Evolutionary conservation across 306 rosid genomes (phyloP), one percentile per base, ranked within the genome.

Genomic region (Notholithocarpus densiflorus): DNA sequence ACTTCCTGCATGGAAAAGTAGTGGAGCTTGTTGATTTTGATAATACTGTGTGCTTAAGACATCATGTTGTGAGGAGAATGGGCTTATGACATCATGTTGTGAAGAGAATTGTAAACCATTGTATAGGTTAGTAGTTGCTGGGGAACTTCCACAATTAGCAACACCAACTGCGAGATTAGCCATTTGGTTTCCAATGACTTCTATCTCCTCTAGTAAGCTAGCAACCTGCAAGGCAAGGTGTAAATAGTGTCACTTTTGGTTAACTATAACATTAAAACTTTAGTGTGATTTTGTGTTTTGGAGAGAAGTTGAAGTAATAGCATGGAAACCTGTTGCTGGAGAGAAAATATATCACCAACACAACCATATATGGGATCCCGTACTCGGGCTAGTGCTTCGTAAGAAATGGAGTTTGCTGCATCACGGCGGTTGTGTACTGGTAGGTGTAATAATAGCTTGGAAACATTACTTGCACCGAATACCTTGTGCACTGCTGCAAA

Each of bases 181-280:
- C 84, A 92, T 87, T 81, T 83, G 85, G 75, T 56, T 86, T 52
- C 89, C 92, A 53, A 95, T 86, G 76, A 85, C 80, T 73, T 89
- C 94, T 61, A 95, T 91, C 91, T 95, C 99, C 86, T 90, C 92
- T 74, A 93, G 98, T 78, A 95, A 91, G 89, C 83, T 87, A 0
- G 86, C 92, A 45, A 95, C 88, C 99, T 95, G 69, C 88, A 68
- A 54, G 52, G 20, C 2, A 60, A 71, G 72, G 24, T 62, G 24
- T 62, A 11, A 43, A 75, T 73, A 17, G 45, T 26, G 61, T 27
- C 18, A 8, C 19, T 72, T 24, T 31, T 10, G 61, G 54, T 76
- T 53, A 66, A 32, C 45, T 8, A 45, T 37, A 45, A 55, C 1
- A 40, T 55, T 23, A 26, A 48, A 70, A 70, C 6, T 26, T 32